Evolutionary conservation across 129 eudicot genomes (phyloP), one percentile per base, ranked within the genome.

Genomic region (Glebionis coronaria): DNA sequence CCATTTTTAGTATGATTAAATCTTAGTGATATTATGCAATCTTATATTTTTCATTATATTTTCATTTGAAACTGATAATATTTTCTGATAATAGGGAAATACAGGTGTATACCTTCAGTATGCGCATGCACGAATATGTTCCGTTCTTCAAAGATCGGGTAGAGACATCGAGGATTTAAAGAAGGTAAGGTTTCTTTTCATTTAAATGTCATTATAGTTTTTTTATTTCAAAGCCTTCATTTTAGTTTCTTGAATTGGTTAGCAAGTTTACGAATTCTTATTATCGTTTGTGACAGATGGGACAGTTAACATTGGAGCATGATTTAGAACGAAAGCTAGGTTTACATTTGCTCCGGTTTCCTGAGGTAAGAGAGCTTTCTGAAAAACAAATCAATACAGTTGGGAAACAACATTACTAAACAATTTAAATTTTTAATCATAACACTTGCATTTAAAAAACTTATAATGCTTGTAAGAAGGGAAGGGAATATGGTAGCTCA

Each of bases 121-220:
- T 77, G 97, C 97, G 54, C 93, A 94, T 81, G 99, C 99, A 64
- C 90, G 97, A 14, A 84, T 89, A 46, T 87, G 95, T 77, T 89
- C 99, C 52, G 87, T 94, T 67, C 90, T 94, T 76, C 80, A 97
- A 70, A 94, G 87, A 79, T 94, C 97, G 65, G 95, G 97, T 78
- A 84, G 82, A 87, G 93, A 89, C 63, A 76, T 87, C 3, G 97
- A 89, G 68, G 88, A 81, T 42, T 45, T 94, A 7, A 35, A 35
- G 40, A 35, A 80, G 90, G 99, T 84, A 73, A 56, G 52, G 9
- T 42, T 63, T 59, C 4, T 35, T 35, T 7, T 18, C 23, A 3
- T 44, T 68, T 68, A 3, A 12, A 12, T 0, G 27, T 9, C 3
- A 3, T n/a, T 15, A 23, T 56, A 14, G 49, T 40, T 21, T 46